Base-by-base conservation (phyloP, 1,284 basidiomycete species). In the Ustilago crameri region DNA sequence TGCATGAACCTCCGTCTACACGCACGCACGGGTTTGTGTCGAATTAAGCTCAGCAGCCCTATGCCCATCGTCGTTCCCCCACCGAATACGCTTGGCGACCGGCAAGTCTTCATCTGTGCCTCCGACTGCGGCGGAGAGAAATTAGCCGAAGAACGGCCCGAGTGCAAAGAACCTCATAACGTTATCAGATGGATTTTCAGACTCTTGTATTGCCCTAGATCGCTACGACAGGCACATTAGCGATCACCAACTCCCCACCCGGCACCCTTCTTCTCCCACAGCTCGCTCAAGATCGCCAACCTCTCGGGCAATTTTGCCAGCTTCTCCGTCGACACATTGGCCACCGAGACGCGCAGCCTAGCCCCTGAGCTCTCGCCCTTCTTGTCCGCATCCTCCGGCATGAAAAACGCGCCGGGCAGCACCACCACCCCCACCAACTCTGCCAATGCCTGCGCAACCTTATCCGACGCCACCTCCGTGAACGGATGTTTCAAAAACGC, bases 401-500 rank as follows among this genome's bases (percentile, higher is more conserved):
- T 63, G 59, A 75, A 75, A 23, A 75, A 75, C 9, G 68, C 48
- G 1, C 72, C 75, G 1, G 78, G 77, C 24, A 80, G 49, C 18
- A 60, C 52, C 2, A 77, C 74, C 8, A 79, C 69, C 22, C 78
- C 78, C 0, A 79, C 69, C n/a, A 76, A 51, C 37, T 54, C 60
- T 1, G 76, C 77, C 8, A 80, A 45, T 0, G 61, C 75, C 37
- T 72, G 50, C 7, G 76, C 73, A 2, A 79, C 78, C 20, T 53
- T 51, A 14, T 74, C 69, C 40, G 60, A 69, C 12, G 43, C 37
- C 8, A 55, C 22, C 14, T n/a, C 24, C n/a, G 23, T 26, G 34
- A 76, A 80, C 5, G 78, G 78, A 43, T 77, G 77, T 5, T 48
- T 20, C 14, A 84, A 59, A 38, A 75, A 84, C 8, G 74, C 83